Conservation (phyloP, 805 yeast species). For the Sugiyamaella chiloensis region DNA sequence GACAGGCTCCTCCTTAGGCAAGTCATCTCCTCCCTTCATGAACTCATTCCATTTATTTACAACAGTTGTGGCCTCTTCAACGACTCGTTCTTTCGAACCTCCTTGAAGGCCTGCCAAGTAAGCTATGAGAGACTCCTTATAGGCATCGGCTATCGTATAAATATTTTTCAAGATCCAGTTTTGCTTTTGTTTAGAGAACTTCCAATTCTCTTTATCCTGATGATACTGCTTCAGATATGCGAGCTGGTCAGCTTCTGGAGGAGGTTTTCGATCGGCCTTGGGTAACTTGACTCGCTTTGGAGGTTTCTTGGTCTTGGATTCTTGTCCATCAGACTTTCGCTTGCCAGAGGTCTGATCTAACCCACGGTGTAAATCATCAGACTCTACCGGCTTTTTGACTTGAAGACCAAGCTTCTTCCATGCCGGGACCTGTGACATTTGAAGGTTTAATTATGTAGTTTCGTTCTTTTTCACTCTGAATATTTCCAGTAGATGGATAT, state of each 20-base stretch:
- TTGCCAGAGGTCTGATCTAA: constrained; percentile 27
- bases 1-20: no score
- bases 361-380: background rate
- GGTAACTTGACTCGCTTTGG: constrained; percentile 71
- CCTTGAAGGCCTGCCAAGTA: constrained; percentile 68
- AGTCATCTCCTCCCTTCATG: constrained; percentile 25
- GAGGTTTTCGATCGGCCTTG: constrained; percentile 60
- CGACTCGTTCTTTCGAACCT: constrained; percentile 58
- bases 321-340: constrained; percentile 21
- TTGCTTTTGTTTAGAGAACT: constrained; percentile 82
- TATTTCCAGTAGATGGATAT: no score
- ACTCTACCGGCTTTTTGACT: constrained; percentile 42
- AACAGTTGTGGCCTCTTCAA: constrained; percentile 46
- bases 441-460: no score
- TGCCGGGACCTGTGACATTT: constrained; percentile 53
- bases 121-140: constrained; percentile 46
- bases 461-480: no score
- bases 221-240: constrained; percentile 58
- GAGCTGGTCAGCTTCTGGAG: constrained; percentile 75
- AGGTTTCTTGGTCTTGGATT: constrained; percentile 42
- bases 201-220: constrained; percentile 63
- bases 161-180: constrained; percentile 76
- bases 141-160: constrained; percentile 48
- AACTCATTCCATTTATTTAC: constrained; percentile 56
- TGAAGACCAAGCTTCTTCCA: constrained; percentile 78